A percentile compares a stretch with the other conserved stretches of the same genome.
These are phyloP conservation scores for Pyrenophora graminea DNA, from an alignment of 2,329 filamentous ascomycete species.

Conservation along the genomic window DNA sequence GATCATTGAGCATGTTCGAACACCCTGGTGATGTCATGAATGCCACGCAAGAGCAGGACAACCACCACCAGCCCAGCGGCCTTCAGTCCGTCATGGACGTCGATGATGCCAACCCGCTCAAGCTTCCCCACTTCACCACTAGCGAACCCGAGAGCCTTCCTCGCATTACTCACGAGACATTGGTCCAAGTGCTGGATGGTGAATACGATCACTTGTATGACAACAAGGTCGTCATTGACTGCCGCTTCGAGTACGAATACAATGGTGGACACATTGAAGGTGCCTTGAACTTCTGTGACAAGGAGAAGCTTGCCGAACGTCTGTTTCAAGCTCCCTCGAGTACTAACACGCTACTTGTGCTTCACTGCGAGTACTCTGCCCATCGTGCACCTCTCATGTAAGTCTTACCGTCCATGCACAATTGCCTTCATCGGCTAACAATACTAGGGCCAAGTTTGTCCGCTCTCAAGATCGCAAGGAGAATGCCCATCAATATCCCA, in stretches of 20 bases:
- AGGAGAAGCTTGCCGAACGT: slow-evolving; percentile 78
- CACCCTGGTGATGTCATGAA: slow-evolving; percentile 86
- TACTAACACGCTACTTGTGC: slow-evolving; percentile 79
- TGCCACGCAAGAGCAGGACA: slow-evolving; percentile 65
- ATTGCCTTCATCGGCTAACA: slow-evolving; percentile 21
- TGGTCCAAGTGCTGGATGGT: slow-evolving; percentile 86
- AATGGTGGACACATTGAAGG: slow-evolving; percentile 93
- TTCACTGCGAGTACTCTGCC: slow-evolving; percentile 98
- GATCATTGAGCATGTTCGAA: slow-evolving; percentile 98
- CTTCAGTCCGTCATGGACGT: slow-evolving; percentile 81
- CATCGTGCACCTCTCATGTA: slow-evolving; percentile 92
- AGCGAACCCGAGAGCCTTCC: slow-evolving; percentile 85
- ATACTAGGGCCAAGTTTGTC: slow-evolving; percentile 74
- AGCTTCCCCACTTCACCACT: slow-evolving; percentile 83
- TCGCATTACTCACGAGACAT: slow-evolving; percentile 78
- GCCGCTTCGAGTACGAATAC: slow-evolving; percentile 98
- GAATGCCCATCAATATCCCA: slow-evolving; percentile 85
- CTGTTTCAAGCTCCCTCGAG: slow-evolving; percentile 70
- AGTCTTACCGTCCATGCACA: slow-evolving; percentile 21
- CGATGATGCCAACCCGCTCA: slow-evolving; percentile 73
- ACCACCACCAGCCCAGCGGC: slow-evolving; percentile 58
- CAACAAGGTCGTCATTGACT: slow-evolving; percentile 87
- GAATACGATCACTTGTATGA: slow-evolving; percentile 77
- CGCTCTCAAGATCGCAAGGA: slow-evolving; percentile 83
- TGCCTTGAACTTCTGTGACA: slow-evolving; percentile 96